Percentiles rank a stretch among this genome's conserved stretches.
Conservation (phyloP, 441 rosid genomes). For the Eutrema salsugineum region DNA sequence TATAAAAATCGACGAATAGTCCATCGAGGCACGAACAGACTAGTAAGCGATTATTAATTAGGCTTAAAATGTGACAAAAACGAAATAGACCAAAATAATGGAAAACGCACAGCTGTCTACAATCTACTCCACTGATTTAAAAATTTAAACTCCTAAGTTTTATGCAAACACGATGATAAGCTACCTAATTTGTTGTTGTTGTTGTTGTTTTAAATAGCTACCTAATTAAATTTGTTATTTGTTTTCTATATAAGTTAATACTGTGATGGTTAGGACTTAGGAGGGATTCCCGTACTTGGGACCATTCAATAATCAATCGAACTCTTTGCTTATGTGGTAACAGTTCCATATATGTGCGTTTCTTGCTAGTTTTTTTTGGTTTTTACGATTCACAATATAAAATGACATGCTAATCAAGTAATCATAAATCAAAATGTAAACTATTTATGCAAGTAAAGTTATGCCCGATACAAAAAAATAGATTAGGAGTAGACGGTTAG, state of each 20-base stretch:
- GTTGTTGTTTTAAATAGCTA: too few relatives aligned
- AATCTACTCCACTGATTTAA: not conserved
- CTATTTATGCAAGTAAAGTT: not conserved
- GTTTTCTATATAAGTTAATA: not conserved
- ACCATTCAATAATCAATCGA: not conserved
- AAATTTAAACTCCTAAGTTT: not conserved
- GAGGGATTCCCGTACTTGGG: not conserved
- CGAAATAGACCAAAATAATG: not conserved
- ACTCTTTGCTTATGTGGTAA: too few relatives aligned
- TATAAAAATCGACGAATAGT: not conserved
- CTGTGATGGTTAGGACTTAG: not conserved
- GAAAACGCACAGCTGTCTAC: not conserved
- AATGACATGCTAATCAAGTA: not conserved
- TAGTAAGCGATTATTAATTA: not conserved
- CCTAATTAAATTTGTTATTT: not conserved
- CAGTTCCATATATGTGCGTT: not conserved
- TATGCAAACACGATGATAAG: not conserved
- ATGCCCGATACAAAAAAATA: not conserved
- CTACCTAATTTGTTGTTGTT: too few relatives aligned
- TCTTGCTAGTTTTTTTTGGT: not conserved
- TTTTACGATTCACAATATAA: not conserved
- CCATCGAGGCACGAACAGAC: slow-evolving; percentile 2
- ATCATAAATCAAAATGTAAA: not conserved
- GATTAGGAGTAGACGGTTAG: not conserved
- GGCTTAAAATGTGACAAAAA: not conserved